phyloP scores from a whole-genome alignment of 768 basidiomycete genomes.

The Boletellus ananas region DNA sequence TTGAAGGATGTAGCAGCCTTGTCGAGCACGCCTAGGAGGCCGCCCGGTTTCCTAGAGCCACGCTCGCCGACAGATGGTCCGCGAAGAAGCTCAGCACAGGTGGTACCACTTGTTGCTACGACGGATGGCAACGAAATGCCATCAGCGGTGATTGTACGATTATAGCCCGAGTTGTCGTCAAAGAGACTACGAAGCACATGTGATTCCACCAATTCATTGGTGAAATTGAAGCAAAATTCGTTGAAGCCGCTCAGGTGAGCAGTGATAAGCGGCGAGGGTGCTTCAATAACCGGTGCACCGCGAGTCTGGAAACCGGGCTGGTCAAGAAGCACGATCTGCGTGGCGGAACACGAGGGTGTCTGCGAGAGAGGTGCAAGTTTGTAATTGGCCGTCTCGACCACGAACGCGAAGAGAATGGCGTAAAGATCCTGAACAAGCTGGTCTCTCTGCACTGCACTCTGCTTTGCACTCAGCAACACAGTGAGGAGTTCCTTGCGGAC shows the following conservation, averaged over 20 bases:
- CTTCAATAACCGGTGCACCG: conserved; percentile 38
- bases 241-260: conserved; percentile 56
- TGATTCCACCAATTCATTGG: conserved; percentile 57
- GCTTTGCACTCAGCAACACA: conserved; percentile 48
- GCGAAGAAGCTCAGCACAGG: conserved; percentile 55
- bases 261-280: conserved; percentile 49
- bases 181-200: conserved; percentile 51
- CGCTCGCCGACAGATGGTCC: conserved; percentile 47
- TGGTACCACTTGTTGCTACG: conserved; percentile 51
- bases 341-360: conserved; percentile 36
- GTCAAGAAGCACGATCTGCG: conserved; percentile 53
- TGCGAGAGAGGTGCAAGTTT: conserved; percentile 45
- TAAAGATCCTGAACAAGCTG: conserved; percentile 56
- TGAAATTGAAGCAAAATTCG: conserved; percentile 60
- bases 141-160: conserved; percentile 45
- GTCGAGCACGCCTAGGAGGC: conserved; percentile 51
- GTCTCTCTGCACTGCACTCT: conserved; percentile 52
- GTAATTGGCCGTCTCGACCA: conserved; percentile 62
- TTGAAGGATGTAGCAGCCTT: conserved; percentile 49
- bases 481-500: conserved; percentile 57
- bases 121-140: conserved; percentile 48
- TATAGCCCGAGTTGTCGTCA: conserved; percentile 46
- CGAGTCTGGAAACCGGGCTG: conserved; percentile 56
- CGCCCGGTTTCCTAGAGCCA: conserved; percentile 50
- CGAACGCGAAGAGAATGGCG: conserved; percentile 58